These are phyloP conservation scores for Epichloe amarillans DNA, from an alignment of 2,329 filamentous ascomycete genomes.

Conservation along the genomic window DNA sequence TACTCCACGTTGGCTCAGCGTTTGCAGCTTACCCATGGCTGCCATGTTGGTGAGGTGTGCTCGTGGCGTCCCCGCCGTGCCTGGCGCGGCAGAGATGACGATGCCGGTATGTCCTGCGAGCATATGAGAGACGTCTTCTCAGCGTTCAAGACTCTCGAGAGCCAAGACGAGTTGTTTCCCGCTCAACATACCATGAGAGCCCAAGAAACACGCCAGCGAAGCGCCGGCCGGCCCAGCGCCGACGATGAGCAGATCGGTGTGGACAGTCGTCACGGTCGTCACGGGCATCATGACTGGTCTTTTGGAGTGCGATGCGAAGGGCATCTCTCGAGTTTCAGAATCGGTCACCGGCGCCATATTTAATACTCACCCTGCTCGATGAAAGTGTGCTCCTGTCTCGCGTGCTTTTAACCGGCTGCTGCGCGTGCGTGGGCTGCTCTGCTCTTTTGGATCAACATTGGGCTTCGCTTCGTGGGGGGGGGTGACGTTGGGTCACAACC, in stretches of 20 bases:
- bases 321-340: neutral
- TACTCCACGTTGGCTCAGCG: neutral
- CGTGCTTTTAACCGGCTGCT: neutral
- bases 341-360: neutral
- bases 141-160: neutral
- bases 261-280: neutral
- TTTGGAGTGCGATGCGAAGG: neutral
- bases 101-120: slow-evolving; percentile 34
- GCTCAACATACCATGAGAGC: slow-evolving; percentile 26
- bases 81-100: slow-evolving; percentile 34
- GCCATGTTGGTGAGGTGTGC: slow-evolving; percentile 50
- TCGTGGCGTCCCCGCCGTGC: slow-evolving; percentile 41
- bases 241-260: slow-evolving; percentile 35
- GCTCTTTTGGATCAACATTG: too few relatives aligned
- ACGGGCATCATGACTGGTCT: neutral
- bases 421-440: neutral
- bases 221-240: slow-evolving; percentile 42
- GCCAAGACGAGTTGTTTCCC: too few relatives aligned
- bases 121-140: neutral
- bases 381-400: too few relatives aligned
- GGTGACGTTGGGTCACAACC: neutral
- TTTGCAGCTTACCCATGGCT: slow-evolving; percentile 23
- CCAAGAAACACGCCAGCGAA: slow-evolving; percentile 39
- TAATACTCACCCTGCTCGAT: neutral
- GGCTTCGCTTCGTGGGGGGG: too few relatives aligned